Evolutionary conservation across 345 rosid genomes (phyloP).

Genomic region (Boechera stricta): DNA sequence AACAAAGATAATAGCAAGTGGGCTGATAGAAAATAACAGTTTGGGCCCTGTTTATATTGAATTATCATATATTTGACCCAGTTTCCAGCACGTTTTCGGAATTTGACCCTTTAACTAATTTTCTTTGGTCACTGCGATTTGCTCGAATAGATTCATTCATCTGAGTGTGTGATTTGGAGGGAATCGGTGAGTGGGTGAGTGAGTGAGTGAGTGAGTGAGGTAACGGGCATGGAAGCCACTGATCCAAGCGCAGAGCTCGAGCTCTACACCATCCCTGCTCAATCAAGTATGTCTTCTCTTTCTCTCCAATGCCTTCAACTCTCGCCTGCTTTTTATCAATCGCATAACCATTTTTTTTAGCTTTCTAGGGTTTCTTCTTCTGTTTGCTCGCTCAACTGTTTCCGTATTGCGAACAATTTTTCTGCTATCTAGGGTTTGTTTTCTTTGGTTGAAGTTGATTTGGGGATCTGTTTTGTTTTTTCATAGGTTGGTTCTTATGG

Average conservation of each 20-base stretch:
- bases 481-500: conserved; percentile 90
- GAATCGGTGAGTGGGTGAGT: neutral
- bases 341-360: neutral
- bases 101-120: neutral
- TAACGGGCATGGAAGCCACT: conserved; percentile 37
- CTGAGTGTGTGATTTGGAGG: conserved; percentile 19
- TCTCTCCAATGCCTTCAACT: neutral
- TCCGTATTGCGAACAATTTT: neutral
- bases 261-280: conserved; percentile 76
- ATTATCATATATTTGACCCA: neutral
- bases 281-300: conserved; percentile 60
- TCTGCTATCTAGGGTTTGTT: conserved; percentile 13
- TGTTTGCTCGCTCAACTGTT: neutral
- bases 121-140: neutral
- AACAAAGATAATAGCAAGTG: neutral
- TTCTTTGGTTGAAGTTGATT: conserved; percentile 1
- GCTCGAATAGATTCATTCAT: conserved; percentile 1
- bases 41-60: conserved; percentile 1
- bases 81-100: neutral
- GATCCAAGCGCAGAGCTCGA: conserved; percentile 66
- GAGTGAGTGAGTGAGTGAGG: neutral
- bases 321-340: neutral
- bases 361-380: conserved; percentile 17
- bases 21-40: neutral
- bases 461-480: conserved; percentile 13